Evolutionary conservation across 495 filamentous ascomycete species (phyloP), one percentile per base, ranked within the genome.

Genomic region (Mycothermus thermophilus): DNA sequence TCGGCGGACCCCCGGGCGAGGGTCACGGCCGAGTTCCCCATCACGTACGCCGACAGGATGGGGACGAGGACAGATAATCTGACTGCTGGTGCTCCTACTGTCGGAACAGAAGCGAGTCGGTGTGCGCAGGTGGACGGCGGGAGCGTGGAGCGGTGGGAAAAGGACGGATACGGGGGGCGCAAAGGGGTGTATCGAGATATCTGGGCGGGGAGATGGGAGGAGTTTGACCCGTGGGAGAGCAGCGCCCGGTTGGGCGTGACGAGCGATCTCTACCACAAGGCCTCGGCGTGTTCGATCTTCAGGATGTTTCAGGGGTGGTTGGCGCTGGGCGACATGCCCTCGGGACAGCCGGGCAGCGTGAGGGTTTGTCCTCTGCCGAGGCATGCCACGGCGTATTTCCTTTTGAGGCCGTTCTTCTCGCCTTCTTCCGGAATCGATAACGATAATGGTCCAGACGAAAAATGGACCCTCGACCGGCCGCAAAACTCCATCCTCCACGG

Each of bases 221-320:
- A 74, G 9, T 87, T 81, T 43, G 78, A 92, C 48, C 73, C 86
- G 2, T 93, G 77, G 76, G 83, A 92, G 43, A 72, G 72, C 14
- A 74, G 71, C 38, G 72, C 77, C 46, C 69, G 86, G 6, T 52
- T 88, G 1, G 61, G 55, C 4, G 82, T 77, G 4, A 69, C 71
- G 3, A 75, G 74, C 46, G 84, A 94, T 43, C 52, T 93, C 27
- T 93, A 93, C 58, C 76, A 85, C 41, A 79, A 81, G 13, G 72
- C 81, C 2, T 80, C 83, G 2, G 75, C 79, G 3, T 92, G 85
- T 54, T 79, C 71, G 15, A 83, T 87, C 69, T 79, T 87, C 58
- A 70, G 86, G 4, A 87, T 90, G 71, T 87, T 78, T 54, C 83
- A 92, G 50, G 85, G 83, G 8, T 84, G 80, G 77, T 63, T 93